Conservation (phyloP, 192 early-diverging fungal genomes). For the Coemansia aciculifera region DNA sequence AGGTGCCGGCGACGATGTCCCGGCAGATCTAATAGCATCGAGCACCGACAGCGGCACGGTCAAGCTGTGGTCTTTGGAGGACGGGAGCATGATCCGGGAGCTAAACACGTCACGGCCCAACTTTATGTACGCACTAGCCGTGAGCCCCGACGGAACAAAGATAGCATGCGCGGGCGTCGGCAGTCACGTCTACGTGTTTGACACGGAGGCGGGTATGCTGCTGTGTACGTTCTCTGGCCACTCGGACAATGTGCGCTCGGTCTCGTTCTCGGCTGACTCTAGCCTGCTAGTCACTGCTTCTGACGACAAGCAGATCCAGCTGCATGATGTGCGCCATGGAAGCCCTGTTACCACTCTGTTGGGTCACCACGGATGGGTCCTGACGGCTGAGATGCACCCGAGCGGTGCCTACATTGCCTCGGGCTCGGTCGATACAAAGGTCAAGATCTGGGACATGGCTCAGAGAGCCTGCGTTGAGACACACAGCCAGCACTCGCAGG, state of each 20-base stretch:
- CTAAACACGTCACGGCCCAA: slow-evolving; percentile 49
- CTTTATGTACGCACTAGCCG: slow-evolving; percentile 44
- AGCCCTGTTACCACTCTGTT: slow-evolving; percentile 34
- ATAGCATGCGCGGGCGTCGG: slow-evolving; percentile 44
- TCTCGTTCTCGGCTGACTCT: slow-evolving; percentile 49
- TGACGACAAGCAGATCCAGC: slow-evolving; percentile 53
- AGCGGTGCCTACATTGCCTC: slow-evolving; percentile 48
- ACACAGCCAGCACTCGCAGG: slow-evolving; percentile 42
- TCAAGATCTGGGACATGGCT: slow-evolving; percentile 54
- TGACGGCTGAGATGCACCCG: slow-evolving; percentile 48
- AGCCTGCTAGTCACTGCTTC: slow-evolving; percentile 38
- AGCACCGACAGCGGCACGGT: slow-evolving; percentile 41
- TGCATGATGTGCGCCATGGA: slow-evolving; percentile 48
- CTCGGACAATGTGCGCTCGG: slow-evolving; percentile 50
- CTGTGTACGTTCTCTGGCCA: slow-evolving; percentile 46
- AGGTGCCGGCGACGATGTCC: neutral
- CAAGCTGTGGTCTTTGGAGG: slow-evolving; percentile 38
- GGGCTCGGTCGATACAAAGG: slow-evolving; percentile 47
- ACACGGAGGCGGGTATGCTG: slow-evolving; percentile 30
- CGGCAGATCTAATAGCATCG: slow-evolving; percentile 24
- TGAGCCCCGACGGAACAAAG: slow-evolving; percentile 40
- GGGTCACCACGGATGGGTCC: slow-evolving; percentile 52
- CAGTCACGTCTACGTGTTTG: slow-evolving; percentile 45
- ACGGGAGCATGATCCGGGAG: slow-evolving; percentile 29
- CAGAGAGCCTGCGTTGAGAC: slow-evolving; percentile 48